These are phyloP conservation scores for Daldinia grandis DNA, from an alignment of 495 filamentous ascomycete species.

Conservation along the genomic window DNA sequence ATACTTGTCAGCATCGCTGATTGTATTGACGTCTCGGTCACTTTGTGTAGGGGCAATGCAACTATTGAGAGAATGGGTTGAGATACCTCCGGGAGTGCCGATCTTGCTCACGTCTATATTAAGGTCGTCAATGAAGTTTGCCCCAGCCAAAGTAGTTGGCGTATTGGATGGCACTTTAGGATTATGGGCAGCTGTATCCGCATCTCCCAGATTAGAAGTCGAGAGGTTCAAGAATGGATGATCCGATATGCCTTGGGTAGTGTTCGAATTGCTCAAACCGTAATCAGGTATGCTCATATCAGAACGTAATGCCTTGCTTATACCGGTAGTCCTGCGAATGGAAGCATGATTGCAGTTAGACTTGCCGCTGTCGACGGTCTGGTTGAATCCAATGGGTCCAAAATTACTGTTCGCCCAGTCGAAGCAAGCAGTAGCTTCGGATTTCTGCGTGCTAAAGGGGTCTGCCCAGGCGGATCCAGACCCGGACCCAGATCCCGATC, in stretches of 20 bases:
- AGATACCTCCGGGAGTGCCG: conserved; percentile 39
- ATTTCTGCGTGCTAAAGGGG: conserved; percentile 46
- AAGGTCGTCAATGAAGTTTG: conserved; percentile 41
- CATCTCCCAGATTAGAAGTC: conserved; percentile 45
- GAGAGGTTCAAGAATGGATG: conserved; percentile 47
- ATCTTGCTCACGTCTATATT: conserved; percentile 36
- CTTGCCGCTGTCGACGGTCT: conserved; percentile 33
- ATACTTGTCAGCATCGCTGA: conserved; percentile 7
- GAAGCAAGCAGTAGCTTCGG: conserved; percentile 47
- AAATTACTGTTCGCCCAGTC: conserved; percentile 47
- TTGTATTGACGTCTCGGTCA: background rate
- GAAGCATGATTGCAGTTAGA: conserved; percentile 27
- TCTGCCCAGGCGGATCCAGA: conserved; percentile 44
- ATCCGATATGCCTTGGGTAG: conserved; percentile 28
- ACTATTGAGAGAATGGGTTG: background rate
- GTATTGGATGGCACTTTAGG: conserved; percentile 54
- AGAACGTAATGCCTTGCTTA: conserved; percentile 44
- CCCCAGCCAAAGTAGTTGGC: conserved; percentile 40
- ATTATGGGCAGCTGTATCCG: conserved; percentile 40
- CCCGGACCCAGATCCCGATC: conserved; percentile 24
- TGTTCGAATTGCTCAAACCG: conserved; percentile 24
- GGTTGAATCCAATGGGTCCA: conserved; percentile 33
- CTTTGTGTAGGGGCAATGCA: background rate
- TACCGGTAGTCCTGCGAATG: conserved; percentile 29
- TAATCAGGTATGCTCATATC: conserved; percentile 57